phyloP scores from a whole-genome alignment of 2,329 filamentous ascomycete species.

The Fusarium austroafricanum region DNA sequence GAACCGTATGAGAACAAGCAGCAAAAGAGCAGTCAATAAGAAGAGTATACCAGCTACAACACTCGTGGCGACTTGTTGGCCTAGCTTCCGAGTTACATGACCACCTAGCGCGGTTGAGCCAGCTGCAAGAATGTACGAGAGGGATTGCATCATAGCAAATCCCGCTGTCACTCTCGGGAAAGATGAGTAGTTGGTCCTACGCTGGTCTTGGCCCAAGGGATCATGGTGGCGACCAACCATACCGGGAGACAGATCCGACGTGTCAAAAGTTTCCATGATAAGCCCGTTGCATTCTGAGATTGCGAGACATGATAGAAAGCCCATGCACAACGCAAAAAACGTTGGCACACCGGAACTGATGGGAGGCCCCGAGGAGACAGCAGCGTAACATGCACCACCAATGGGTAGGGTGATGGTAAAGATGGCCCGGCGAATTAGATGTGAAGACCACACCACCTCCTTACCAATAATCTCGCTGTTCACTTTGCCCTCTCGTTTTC shows the following conservation, averaged over 20 bases:
- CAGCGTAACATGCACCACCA: conserved; percentile 73
- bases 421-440: conserved; percentile 74
- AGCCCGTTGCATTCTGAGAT: conserved; percentile 81
- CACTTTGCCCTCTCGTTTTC: conserved; percentile 67
- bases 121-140: conserved; percentile 77
- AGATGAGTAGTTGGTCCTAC: conserved; percentile 77
- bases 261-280: conserved; percentile 85
- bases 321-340: conserved; percentile 72
- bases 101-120: conserved; percentile 76
- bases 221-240: conserved; percentile 69
- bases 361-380: conserved; percentile 72
- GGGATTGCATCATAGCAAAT: conserved; percentile 75
- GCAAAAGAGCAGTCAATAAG: conserved; percentile 71
- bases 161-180: conserved; percentile 80
- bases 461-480: conserved; percentile 75
- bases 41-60: conserved; percentile 76
- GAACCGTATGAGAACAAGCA: conserved; percentile 72
- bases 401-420: conserved; percentile 76
- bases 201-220: conserved; percentile 53
- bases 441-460: conserved; percentile 76
- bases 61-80: conserved; percentile 75
- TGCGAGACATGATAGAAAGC: conserved; percentile 78
- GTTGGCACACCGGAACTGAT: conserved; percentile 72
- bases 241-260: conserved; percentile 80
- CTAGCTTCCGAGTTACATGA: conserved; percentile 72